phyloP scores from a whole-genome alignment of 768 basidiomycete genomes.

The Xanthoconium purpureum region DNA sequence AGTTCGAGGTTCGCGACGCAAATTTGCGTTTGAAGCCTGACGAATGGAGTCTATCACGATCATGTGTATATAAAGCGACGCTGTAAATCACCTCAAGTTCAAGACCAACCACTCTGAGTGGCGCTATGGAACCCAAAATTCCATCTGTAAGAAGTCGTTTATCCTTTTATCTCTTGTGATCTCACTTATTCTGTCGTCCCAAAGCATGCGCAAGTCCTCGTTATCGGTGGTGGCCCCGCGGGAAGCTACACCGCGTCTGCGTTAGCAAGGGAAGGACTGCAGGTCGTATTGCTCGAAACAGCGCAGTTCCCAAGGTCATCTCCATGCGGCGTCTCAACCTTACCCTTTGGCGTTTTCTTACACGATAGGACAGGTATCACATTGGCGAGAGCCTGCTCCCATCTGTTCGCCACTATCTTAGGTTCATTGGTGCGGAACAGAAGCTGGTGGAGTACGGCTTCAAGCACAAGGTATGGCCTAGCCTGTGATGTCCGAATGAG shows the following conservation, averaged over 20 bases:
- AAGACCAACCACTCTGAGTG: not conserved
- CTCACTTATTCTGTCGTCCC: not conserved
- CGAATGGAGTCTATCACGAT: not conserved
- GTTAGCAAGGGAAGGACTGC: slow-evolving; percentile 54
- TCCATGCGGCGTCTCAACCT: not conserved
- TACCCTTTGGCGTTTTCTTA: not conserved
- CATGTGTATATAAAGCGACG: slow-evolving; percentile 2
- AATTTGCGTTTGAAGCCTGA: not conserved
- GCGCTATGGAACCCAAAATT: slow-evolving; percentile 12
- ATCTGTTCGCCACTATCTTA: slow-evolving; percentile 50
- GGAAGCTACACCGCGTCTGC: slow-evolving; percentile 55
- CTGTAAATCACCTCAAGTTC: too few relatives aligned
- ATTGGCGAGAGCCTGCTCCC: slow-evolving; percentile 49
- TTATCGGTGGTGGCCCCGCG: slow-evolving; percentile 60
- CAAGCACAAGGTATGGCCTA: slow-evolving; percentile 39
- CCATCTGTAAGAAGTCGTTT: slow-evolving; percentile 22
- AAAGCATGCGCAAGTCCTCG: slow-evolving; percentile 35
- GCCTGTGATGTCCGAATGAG: not conserved
- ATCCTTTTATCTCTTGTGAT: not conserved
- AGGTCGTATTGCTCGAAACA: slow-evolving; percentile 56
- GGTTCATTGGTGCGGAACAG: slow-evolving; percentile 49
- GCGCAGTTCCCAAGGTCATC: slow-evolving; percentile 52
- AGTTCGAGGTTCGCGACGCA: not conserved
- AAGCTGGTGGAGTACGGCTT: slow-evolving; percentile 45
- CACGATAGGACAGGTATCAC: slow-evolving; percentile 37